Base-by-base conservation (phyloP, 106 monocot species). In the Hemerocallis citrina region DNA sequence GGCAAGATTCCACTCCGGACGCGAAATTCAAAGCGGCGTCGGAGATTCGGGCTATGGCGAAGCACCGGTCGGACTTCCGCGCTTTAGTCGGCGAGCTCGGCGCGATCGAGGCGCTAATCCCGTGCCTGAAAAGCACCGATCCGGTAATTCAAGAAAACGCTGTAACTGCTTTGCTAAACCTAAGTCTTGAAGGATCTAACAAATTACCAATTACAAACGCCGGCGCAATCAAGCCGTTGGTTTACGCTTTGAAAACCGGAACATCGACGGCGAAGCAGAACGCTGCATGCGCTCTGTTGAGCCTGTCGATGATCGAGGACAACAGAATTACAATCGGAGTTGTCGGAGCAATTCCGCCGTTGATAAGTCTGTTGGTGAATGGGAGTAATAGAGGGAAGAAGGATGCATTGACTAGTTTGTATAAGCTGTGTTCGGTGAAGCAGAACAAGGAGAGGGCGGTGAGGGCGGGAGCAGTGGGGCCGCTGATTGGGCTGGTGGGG, bases 91-190 rank as follows among this genome's bases (percentile, higher is more conserved):
- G 86, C 2, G 61, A 43, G 11, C 75, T 65, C 12, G 86, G 83
- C 5, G 88, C 88, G 11, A 78, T 84, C 29, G 72, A 78, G 22
- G 67, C 68, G 20, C 74, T 92, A 25, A 70, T 92, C 9, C 64
- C 70, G 30, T 75, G 84, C 22, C 74, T 92, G 23, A 64, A 70
- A 27, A 88, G 92, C 76, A 60, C 73, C 4, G 88, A 88, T 55
- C 92, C 92, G 28, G 75, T 52, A 47, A 43, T 75, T 52, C 92
- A 88, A 65, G 92, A 92, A 72, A 92, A 76, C 65, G 81, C 88
- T 13, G 92, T 76, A 21, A 92, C 92, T 12, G 92, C 92, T 17
- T 67, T 92, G 46, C 68, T 92, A 5, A 92, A 92, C 71, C 73
- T 92, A 41, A 88, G 88, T 2, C 76, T 88, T 16, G 84, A 84